Evolutionary conservation across 2,329 filamentous ascomycete species (phyloP), one percentile per base, ranked within the genome.

Genomic region (Tolypocladium tundrense): DNA sequence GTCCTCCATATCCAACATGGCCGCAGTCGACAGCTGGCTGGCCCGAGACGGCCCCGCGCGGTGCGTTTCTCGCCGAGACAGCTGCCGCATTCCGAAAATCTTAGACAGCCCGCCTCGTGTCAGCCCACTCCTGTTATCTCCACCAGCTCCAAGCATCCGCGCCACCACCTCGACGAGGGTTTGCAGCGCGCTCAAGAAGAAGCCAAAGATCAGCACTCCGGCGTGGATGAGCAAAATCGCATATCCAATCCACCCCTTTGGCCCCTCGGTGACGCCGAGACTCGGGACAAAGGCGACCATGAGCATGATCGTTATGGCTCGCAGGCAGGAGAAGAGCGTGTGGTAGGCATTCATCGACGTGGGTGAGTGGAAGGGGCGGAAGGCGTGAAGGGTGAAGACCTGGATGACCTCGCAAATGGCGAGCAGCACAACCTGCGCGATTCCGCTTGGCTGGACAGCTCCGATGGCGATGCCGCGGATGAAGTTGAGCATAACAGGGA

Each of bases 261-360:
- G 78, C 0, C 88, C 84, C 67, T 95, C 88, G 0, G 83, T 82
- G 6, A 97, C 86, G 27, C 85, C 87, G 3, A 99, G 79, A 1
- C 88, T 88, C 1, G 93, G 91, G 14, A 92, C 85, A 70, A 99
- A 99, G 1, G 92, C 79, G 40, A 91, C 83, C 78, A 89, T 91
- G 57, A 93, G 75, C 57, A 93, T 76, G 53, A 91, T 81, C 0
- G 88, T 88, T 53, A 90, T 74, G 39, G 97, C 86, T 40, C 94
- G 86, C 16, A 96, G 77, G 2, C 81, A 75, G 0, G 91, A 84
- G 71, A 97, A 96, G 61, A 91, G 84, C 2, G 88, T 90, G 66
- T 97, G 92, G 64, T 97, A 97, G 11, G 90, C 85, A 69, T 97
- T 97, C 94, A 99, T 99, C 35, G 93, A 97, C 0, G 94, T 97